Base-by-base conservation (phyloP, 1,284 basidiomycete species). In the Pisolithus thermaeus region DNA sequence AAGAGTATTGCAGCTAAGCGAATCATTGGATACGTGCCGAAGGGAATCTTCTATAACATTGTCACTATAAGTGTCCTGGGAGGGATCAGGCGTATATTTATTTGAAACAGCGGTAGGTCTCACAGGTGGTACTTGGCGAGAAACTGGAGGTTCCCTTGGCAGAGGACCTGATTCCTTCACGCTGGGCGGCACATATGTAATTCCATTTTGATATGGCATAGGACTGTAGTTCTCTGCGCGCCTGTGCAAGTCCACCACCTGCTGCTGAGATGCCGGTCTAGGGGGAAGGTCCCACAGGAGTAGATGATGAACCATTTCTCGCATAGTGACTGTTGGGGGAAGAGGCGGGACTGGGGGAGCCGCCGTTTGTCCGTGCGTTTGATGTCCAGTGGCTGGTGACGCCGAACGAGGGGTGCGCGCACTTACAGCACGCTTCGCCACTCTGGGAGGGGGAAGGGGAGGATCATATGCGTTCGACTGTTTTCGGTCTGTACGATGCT, bases 391-490 rank as follows among this genome's bases (percentile, higher is more conserved):
- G 9, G 66, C 59, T 23, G 69, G 61, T 30, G 69, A 65, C 38
- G 58, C 56, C 30, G 65, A 58, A 23, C 60, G 60, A 20, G 67
- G 57, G 27, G 59, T 59, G 46, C 60, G 52, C n/a, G 68, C 59
- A 36, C 55, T 56, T 20, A 63, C 61, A 16, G 61, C 62, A 49
- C 74, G 73, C 46, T 74, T 73, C 27, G 68, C 66, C 14, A 73
- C 68, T 60, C 77, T 80, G 18, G 74, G 71, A 5, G 77, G 72
- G 20, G 80, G 83, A 51, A 91, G 77, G 25, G 88, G 88, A 14
- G 88, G 88, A 57, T 91, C 88, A 59, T 90, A 91, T 1, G 89
- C 88, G 59, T 90, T 87, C 20, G 71, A 74, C n/a, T 20, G 79
- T 70, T 64, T 82, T 85, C 16, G 86, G 84, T 50, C 87, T 67